Base-by-base conservation (phyloP, 2,329 filamentous ascomycete species). In the Colletotrichum ledebouriae region DNA sequence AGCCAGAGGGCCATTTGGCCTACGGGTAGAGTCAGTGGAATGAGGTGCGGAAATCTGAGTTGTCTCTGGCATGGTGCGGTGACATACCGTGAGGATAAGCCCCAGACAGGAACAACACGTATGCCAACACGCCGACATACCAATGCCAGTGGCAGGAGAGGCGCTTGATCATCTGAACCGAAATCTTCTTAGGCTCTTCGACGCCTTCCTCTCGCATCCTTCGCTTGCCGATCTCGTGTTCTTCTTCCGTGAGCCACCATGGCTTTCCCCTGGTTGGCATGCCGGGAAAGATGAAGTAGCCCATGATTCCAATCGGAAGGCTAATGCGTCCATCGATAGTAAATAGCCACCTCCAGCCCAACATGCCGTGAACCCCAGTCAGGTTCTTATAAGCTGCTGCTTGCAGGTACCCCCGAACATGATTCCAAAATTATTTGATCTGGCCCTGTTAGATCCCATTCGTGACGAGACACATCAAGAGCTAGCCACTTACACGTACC, bases 301-400 rank as follows among this genome's bases (percentile, higher is more conserved):
- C 85, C 6, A 83, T 79, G 2, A 87, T 63, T 0, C 84, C 82
- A 10, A 88, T 80, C 0, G 85, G 85, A 2, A 87, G 77, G 0
- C 83, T 85, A 72, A 87, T 87, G 34, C 86, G 79, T 1, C 85
- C 86, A 59, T 87, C 85, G 29, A 88, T 86, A 11, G 87, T 82
- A 57, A 87, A 88, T 0, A 87, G 75, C 84, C 80, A 85, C 53
- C 79, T 75, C 84, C 84, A 87, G 0, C 85, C 85, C 0, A 82
- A 75, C 74, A 84, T 80, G 0, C 84, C 85, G 4, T 75, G 76
- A 0, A 83, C 77, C 0, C 84, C 84, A 17, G 84, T 83, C 0
- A 86, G 77, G 29, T 83, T 83, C 12, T 77, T 83, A 71, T 87
- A 86, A 0, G 83, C 83, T 0, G 74, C 77, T 1, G 78, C 76